These are phyloP conservation scores for Phylloporus sp. DNA, from an alignment of 1,284 basidiomycete species.

Conservation along the genomic window DNA sequence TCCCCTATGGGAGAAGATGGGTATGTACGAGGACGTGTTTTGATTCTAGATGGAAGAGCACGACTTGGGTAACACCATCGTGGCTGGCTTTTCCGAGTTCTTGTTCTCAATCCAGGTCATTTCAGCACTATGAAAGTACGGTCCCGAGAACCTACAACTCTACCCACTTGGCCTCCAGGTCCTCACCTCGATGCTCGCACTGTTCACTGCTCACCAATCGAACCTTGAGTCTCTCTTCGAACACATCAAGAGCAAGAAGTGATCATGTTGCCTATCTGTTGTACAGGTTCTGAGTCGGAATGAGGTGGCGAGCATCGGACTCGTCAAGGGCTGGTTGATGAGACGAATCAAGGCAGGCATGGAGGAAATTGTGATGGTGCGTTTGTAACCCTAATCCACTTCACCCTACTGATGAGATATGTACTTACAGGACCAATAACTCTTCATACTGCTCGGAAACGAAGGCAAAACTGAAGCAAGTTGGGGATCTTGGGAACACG, in stretches of 20 bases:
- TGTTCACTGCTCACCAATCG: constrained; percentile 69
- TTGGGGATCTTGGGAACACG: constrained; percentile 79
- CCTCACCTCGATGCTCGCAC: constrained; percentile 77
- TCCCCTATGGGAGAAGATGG: constrained; percentile 92
- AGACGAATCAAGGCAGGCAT: constrained; percentile 73
- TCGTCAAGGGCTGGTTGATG: constrained; percentile 90
- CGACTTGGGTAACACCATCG: constrained; percentile 38
- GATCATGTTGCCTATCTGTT: constrained; percentile 90
- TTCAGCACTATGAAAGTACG: constrained; percentile 74
- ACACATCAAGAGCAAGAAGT: constrained; percentile 76
- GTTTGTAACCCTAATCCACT: no score
- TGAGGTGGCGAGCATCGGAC: constrained; percentile 85
- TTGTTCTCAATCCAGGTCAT: constrained; percentile 67
- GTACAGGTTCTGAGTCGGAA: constrained; percentile 89
- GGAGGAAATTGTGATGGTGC: constrained; percentile 80
- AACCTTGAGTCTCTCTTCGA: constrained; percentile 77
- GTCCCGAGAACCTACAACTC: constrained; percentile 69
- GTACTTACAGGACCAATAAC: constrained; percentile 72
- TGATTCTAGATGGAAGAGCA: constrained; percentile 88
- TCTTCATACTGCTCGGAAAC: constrained; percentile 91
- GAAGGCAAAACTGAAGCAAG: constrained; percentile 78
- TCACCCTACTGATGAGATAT: neutral
- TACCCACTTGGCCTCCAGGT: constrained; percentile 92
- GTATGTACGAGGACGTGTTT: constrained; percentile 95
- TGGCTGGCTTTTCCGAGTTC: constrained; percentile 27